Base-by-base conservation (phyloP, 306 rosid genomes). In the Quercus variabilis region DNA sequence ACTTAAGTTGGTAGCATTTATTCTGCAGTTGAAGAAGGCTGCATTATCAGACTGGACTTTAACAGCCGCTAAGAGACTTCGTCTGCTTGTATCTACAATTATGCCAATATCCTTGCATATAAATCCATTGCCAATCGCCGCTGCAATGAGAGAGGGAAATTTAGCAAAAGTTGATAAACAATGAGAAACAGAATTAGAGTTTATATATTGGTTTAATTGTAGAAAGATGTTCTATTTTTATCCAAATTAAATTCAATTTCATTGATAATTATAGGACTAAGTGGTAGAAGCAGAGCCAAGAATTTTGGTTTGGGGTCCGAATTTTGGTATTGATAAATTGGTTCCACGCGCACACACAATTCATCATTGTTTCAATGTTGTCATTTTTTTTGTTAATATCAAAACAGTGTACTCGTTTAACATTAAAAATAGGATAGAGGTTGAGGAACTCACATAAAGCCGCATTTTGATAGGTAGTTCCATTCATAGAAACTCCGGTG, bases 371-470 rank as follows among this genome's bases (percentile, higher is more conserved):
- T 49, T 49, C 17, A 49, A 49, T 49, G 15, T 49, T 12, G 54
- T 0, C 54, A 49, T 46, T 46, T 46, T 49, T 49, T 49, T 49
- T 49, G 17, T 49, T 49, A 49, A 49, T 49, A 38, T 49, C 5
- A 49, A 49, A 49, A 49, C 54, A 49, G 17, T 10, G 54, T 12
- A 11, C 1, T 10, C 2, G 54, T 49, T 13, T 12, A 0, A 12
- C 4, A 12, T 7, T 7, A 7, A 49, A 12, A 49, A 12, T 49
- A 12, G 54, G 5, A 49, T 49, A 49, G 54, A 3, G 51, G 75
- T 55, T 31, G 69, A 60, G 54, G 65, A 75, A 55, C 43, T 82
- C 74, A 79, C 88, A 76, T 14, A 82, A 76, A 41, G 82, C 76
- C 54, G 86, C 89, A 41, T 77, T 62, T 18, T 20, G 19, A 31